These are phyloP conservation scores for Plasmodium adleri DNA, from an alignment of 169 alveolate genomes.

Conservation along the genomic window DNA sequence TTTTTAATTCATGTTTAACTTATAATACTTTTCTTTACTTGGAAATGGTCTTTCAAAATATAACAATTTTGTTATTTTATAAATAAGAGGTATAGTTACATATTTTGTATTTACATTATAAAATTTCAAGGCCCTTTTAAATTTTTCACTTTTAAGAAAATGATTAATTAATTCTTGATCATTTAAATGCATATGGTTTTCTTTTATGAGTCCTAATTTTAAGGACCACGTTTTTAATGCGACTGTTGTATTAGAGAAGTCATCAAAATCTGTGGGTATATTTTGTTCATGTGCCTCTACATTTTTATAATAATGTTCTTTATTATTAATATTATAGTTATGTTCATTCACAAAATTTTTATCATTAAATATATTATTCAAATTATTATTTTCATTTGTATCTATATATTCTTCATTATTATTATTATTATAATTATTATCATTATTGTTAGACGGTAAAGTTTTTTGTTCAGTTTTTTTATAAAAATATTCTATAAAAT, in stretches of 20 bases:
- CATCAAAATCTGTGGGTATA: too few relatives aligned
- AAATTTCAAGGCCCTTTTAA: conserved; percentile 56
- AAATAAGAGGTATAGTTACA: conserved; percentile 58
- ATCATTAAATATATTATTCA: background rate
- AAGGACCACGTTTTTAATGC: conserved; percentile 33
- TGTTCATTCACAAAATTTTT: background rate
- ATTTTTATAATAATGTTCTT: background rate
- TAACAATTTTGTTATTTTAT: conserved; percentile 68
- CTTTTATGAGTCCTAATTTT: conserved; percentile 41
- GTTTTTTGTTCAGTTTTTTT: background rate
- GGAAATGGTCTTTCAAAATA: conserved; percentile 75
- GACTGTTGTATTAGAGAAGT: conserved; percentile 1
- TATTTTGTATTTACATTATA: conserved; percentile 37
- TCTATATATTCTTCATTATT: background rate
- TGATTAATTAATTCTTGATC: conserved; percentile 35
- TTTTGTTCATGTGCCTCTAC: too few relatives aligned
- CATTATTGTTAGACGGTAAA: background rate
- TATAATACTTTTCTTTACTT: conserved; percentile 34
- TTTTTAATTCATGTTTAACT: conserved; percentile 31
- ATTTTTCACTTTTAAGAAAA: conserved; percentile 36
- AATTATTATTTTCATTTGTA: background rate
- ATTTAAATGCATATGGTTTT: conserved; percentile 37
- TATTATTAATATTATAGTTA: background rate
- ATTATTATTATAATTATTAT: conserved; percentile 2
- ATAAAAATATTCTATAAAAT: conserved; percentile 18